These are phyloP conservation scores for Cadophora sp. DNA, from an alignment of 2,329 filamentous ascomycete species.

Conservation along the genomic window DNA sequence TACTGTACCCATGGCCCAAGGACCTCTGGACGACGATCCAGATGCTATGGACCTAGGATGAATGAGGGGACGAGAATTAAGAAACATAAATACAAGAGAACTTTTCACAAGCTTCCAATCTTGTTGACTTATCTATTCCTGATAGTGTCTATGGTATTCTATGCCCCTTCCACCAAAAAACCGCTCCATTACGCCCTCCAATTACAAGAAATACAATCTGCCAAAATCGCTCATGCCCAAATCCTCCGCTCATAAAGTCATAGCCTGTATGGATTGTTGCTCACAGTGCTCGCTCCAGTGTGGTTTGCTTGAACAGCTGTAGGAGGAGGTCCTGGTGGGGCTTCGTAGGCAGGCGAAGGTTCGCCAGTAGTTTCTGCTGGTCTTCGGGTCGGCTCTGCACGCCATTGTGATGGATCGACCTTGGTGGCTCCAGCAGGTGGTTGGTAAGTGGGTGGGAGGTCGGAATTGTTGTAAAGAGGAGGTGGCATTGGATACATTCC, in stretches of 20 bases:
- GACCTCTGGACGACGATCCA: constrained; percentile 50
- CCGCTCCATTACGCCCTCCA: constrained; percentile 32
- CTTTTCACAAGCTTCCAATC: constrained; percentile 27
- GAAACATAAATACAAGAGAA: constrained; percentile 25
- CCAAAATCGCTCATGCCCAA: constrained; percentile 18
- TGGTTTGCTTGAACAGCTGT: constrained; percentile 41
- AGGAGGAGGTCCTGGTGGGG: constrained; percentile 58
- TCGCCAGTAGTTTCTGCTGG: constrained; percentile 39
- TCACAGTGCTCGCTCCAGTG: constrained; percentile 41
- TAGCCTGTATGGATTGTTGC: constrained; percentile 45
- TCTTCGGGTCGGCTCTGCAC: constrained; percentile 41
- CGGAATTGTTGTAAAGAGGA: constrained; percentile 61
- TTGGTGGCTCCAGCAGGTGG: constrained; percentile 58
- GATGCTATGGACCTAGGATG: constrained; percentile 72
- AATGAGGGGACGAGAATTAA: constrained; percentile 18
- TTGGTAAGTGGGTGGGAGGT: constrained; percentile 62
- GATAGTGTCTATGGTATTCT: constrained; percentile 38
- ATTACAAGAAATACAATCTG: constrained; percentile 33
- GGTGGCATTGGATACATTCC: constrained; percentile 59
- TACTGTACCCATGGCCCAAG: constrained; percentile 2
- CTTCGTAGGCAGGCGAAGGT: constrained; percentile 47
- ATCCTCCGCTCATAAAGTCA: constrained; percentile 20
- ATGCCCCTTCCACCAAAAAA: constrained; percentile 17
- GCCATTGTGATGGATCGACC: constrained; percentile 58
- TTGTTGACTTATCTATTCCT: constrained; percentile 43